Percentiles rank a stretch among this genome's conserved stretches.
phyloP scores from a whole-genome alignment of 2,329 filamentous ascomycete genomes.

The Lasiodiplodia gonubiensis region DNA sequence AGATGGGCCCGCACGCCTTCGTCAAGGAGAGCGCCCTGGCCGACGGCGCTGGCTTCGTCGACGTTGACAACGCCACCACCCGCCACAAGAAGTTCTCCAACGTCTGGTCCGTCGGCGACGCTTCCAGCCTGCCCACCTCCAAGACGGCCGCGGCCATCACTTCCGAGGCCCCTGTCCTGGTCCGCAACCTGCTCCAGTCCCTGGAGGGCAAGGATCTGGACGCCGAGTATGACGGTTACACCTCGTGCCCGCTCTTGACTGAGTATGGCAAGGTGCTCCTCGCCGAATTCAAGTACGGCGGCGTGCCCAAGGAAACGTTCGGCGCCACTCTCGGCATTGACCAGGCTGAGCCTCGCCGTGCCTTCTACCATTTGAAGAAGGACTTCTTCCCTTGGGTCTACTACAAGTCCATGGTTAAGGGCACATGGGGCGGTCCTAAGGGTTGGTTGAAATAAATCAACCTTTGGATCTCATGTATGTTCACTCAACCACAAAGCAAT shows the following conservation, averaged over 20 bases:
- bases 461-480: too few species aligned
- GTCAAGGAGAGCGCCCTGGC: constrained; percentile 44
- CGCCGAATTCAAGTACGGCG: constrained; percentile 70
- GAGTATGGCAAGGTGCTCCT: constrained; percentile 68
- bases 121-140: constrained; percentile 45
- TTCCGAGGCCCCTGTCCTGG: constrained; percentile 44
- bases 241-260: constrained; percentile 46
- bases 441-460: constrained; percentile 48
- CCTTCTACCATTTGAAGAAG: constrained; percentile 69
- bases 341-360: constrained; percentile 60
- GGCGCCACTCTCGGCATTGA: constrained; percentile 59
- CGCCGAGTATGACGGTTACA: constrained; percentile 46
- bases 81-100: constrained; percentile 47
- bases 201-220: constrained; percentile 38
- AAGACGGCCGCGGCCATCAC: constrained; percentile 50
- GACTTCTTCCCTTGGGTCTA: constrained; percentile 73
- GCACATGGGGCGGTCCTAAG: constrained; percentile 66
- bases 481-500: too few species aligned
- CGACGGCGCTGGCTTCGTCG: constrained; percentile 46
- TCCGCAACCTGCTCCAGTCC: constrained; percentile 42
- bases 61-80: constrained; percentile 43
- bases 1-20: constrained; percentile 46
- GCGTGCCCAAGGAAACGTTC: constrained; percentile 68
- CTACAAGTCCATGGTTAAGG: constrained; percentile 64
- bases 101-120: constrained; percentile 48